Conservation (phyloP, 208 protist genomes). For the Angomonas ambiguus region DNA sequence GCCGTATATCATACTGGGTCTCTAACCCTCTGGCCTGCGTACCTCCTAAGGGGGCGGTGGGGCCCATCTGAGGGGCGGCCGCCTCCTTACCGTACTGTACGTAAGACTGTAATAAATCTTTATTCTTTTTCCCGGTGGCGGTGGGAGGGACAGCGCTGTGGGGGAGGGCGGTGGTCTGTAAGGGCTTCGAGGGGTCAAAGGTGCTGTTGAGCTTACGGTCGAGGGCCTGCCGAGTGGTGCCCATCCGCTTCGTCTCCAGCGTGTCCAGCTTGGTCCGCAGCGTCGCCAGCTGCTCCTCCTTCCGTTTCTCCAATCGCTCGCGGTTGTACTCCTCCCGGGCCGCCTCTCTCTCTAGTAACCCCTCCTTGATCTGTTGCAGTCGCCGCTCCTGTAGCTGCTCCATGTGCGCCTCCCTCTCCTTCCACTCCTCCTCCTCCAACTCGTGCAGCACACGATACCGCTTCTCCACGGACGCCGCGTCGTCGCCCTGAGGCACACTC, state of each 20-base stretch:
- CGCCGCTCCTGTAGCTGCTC: slow-evolving; percentile 64
- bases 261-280: slow-evolving; percentile 42
- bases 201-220: slow-evolving; percentile 1
- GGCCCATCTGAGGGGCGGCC: background rate
- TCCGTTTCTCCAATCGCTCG: slow-evolving; percentile 52
- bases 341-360: slow-evolving; percentile 59
- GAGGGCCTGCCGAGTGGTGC: slow-evolving; percentile 16
- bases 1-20: slow-evolving; percentile 79
- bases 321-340: slow-evolving; percentile 54
- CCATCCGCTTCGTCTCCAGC: slow-evolving; percentile 41
- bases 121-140: background rate
- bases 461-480: slow-evolving; percentile 46
- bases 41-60: background rate
- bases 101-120: slow-evolving; percentile 46
- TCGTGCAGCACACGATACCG: slow-evolving; percentile 50
- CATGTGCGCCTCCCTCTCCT: slow-evolving; percentile 78
- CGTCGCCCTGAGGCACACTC: slow-evolving; percentile 41
- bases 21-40: background rate
- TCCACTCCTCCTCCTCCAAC: slow-evolving; percentile 85
- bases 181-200: background rate
- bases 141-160: background rate
- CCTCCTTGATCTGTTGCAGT: slow-evolving; percentile 46
- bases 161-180: too few relatives aligned
- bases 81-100: slow-evolving; percentile 29
- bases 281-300: slow-evolving; percentile 36